These are phyloP conservation scores for Trametes hirsuta DNA, from an alignment of 1,284 basidiomycete genomes.

Conservation along the genomic window DNA sequence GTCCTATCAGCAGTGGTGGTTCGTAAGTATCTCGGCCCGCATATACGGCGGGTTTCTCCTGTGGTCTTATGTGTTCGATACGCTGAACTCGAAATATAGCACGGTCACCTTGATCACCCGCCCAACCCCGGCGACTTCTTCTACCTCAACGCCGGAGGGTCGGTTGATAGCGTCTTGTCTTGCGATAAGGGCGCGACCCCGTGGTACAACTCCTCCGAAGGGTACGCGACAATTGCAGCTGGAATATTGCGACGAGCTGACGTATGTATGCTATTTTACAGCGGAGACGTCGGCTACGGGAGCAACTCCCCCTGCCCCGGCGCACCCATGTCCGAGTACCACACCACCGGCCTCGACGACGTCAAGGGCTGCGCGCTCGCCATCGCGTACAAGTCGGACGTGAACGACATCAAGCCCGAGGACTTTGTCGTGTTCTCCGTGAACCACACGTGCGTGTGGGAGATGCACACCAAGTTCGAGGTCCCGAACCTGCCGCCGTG, in stretches of 20 bases:
- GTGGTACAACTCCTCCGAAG: slow-evolving; percentile 50
- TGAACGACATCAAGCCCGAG: slow-evolving; percentile 54
- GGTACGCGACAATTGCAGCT: slow-evolving; percentile 9
- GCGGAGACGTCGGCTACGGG: slow-evolving; percentile 52
- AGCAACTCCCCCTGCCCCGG: slow-evolving; percentile 53
- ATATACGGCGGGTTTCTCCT: neutral
- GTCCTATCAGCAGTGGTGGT: slow-evolving; percentile 72
- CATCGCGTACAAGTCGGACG: slow-evolving; percentile 71
- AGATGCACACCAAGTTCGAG: slow-evolving; percentile 62
- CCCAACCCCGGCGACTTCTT: slow-evolving; percentile 59
- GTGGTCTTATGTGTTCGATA: neutral
- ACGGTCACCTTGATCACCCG: slow-evolving; percentile 58
- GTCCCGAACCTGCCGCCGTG: slow-evolving; percentile 75
- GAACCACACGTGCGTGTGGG: slow-evolving; percentile 76
- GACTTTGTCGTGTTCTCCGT: slow-evolving; percentile 77
- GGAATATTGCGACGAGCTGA: neutral
- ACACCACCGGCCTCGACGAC: slow-evolving; percentile 57
- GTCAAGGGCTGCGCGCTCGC: slow-evolving; percentile 68
- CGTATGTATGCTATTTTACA: neutral
- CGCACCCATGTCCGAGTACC: slow-evolving; percentile 45
- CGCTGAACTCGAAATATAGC: slow-evolving; percentile 27
- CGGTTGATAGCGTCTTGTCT: slow-evolving; percentile 52
- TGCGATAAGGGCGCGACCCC: slow-evolving; percentile 63
- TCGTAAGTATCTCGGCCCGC: slow-evolving; percentile 36
- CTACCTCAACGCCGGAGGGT: slow-evolving; percentile 57